Evolutionary conservation across 805 yeast species (phyloP), one percentile per base, ranked within the genome.

Genomic region (Huiozyma sinensis): DNA sequence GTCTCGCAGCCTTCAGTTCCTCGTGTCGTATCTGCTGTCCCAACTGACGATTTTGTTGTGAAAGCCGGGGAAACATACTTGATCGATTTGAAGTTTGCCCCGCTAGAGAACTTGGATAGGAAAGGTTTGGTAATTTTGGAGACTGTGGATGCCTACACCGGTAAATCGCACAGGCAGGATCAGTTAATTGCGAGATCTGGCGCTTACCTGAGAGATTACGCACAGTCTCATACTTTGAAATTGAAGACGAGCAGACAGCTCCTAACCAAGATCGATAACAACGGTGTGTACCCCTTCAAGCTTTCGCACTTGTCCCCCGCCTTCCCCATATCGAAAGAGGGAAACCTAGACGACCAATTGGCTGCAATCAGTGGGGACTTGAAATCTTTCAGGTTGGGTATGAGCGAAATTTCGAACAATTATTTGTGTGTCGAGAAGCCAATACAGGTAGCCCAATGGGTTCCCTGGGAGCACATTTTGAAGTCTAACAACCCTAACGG

Each of bases 231-330:
- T 61, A 81, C 76, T 46, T 73, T 90, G 58, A 87, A 81, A 58
- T 69, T 90, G 54, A 80, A 75, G 59, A 71, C 85, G 27, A 73
- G 95, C 7, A 77, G 95, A 63, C 74, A 72, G 48, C 70, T 88
- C 44, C 70, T 89, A 51, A 70, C 77, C 32, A 75, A 75, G 47
- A 76, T 86, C 51, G 95, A 88, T 64, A 77, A 75, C 52, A 69
- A 75, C 40, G 84, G 95, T 28, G 97, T 92, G 32, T 90, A 77
- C 64, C 97, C 98, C 45, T 86, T 90, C 72, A 90, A 87, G 65
- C 72, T 89, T 52, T 72, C 87, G 34, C 82, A 85, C 65, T 67
- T 85, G 39, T 73, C 86, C 11, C 17, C 38, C 24, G 69, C 71
- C 27, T 81, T 81, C 73, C 89, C 89, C 44, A 63, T 81, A 27